Base-by-base conservation (phyloP, 306 rosid species). In the Cicer cuneatum region DNA sequence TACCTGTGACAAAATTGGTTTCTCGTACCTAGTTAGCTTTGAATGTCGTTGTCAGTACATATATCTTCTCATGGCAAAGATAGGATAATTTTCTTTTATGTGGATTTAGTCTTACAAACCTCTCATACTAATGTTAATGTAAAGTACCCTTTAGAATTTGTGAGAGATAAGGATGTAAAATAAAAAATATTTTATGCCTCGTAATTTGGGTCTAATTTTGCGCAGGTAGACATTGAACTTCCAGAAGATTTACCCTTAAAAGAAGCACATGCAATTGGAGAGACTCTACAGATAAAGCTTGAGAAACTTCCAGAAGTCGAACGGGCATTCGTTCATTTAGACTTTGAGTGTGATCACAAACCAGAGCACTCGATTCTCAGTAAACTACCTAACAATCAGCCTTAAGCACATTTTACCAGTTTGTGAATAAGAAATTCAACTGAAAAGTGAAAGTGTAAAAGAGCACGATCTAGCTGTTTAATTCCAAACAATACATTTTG, bases 341-440 rank as follows among this genome's bases (percentile, higher is more conserved):
- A 93, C 87, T 93, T 84, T n/a, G 98, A 93, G 77, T 93, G 98
- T 19, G 93, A 89, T 6, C 98, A 93, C 82, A 93, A 93, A 68
- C 98, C 98, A 40, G 98, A 93, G 73, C 98, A 93, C 76, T 82
- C 83, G n/a, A 85, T 93, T 66, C 93, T 86, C 38, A n/a, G 46
- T 84, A 85, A 82, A 72, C 81, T 93, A 71, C 98, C 98, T 51
- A 87, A 75, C 84, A 85, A 56, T 68, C 62, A 83, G 72, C 72
- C 90, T 49, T 69, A 5, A 53, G 64, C 78, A 2, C 51, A 46
- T 56, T 38, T n/a, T 1, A 1, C 2, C 61, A 8, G 7, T 73
- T 29, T 18, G 45, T 12, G 10, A 15, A 7, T 52, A 51, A 42
- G 68, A 62, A 21, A 33, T 12, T 4, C 56, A 10, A 39, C 7